Conservation (phyloP, 1,284 basidiomycete species). For the Boletus coffeatus region DNA sequence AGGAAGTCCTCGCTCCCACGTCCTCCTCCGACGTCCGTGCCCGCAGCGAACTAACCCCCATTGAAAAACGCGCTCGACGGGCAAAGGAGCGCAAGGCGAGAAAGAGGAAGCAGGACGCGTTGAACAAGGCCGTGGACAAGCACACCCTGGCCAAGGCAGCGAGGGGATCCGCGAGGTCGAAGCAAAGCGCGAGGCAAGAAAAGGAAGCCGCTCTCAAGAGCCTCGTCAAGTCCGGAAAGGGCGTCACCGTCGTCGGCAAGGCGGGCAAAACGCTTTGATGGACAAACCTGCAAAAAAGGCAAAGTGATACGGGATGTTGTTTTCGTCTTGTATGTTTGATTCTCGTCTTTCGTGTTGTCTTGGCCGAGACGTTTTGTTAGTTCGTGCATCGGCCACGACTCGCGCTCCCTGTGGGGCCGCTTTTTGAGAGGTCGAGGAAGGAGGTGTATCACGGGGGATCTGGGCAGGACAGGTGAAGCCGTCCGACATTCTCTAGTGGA, state of each 20-base stretch:
- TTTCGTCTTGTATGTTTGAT: slow-evolving; percentile 8
- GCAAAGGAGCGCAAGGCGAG: slow-evolving; percentile 73
- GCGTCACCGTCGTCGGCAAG: slow-evolving; percentile 86
- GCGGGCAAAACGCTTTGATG: slow-evolving; percentile 29
- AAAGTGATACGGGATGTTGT: slow-evolving; percentile 9
- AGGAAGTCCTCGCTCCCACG: slow-evolving; percentile 78
- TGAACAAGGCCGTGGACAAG: slow-evolving; percentile 67
- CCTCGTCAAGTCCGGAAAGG: slow-evolving; percentile 80
- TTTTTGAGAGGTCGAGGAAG: background rate
- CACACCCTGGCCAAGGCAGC: slow-evolving; percentile 35
- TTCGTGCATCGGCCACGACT: background rate
- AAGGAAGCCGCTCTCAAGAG: slow-evolving; percentile 77
- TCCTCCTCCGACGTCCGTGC: slow-evolving; percentile 50
- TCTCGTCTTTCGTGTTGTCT: background rate
- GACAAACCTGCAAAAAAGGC: slow-evolving; percentile 8
- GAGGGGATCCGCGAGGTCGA: slow-evolving; percentile 22
- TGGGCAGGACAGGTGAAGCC: background rate
- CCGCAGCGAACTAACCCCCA: slow-evolving; percentile 80
- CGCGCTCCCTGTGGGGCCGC: background rate
- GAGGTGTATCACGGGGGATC: background rate
- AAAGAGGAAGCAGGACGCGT: slow-evolving; percentile 64
- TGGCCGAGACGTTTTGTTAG: background rate
- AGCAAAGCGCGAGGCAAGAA: slow-evolving; percentile 56
- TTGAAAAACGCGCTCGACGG: slow-evolving; percentile 73
- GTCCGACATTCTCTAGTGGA: background rate